Evolutionary conservation across 345 rosid species (phyloP).

Genomic region (Firmiana major): DNA sequence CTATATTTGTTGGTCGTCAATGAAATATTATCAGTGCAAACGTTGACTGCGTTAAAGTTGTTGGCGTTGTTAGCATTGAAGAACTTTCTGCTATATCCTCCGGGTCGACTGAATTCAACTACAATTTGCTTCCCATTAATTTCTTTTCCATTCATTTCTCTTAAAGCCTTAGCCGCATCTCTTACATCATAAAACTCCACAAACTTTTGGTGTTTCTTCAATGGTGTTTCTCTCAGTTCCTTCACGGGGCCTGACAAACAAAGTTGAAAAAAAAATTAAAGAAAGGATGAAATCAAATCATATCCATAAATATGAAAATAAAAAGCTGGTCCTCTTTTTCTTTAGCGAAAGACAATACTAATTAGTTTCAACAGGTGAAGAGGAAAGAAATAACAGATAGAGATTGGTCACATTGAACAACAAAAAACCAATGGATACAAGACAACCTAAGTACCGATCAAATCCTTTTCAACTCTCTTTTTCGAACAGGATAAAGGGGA

Average conservation of each 20-base stretch:
- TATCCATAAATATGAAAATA: neutral
- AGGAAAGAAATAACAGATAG: neutral
- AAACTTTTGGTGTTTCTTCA: slow-evolving; percentile 76
- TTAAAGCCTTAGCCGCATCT: slow-evolving; percentile 71
- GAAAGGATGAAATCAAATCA: neutral
- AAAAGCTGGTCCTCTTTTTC: neutral
- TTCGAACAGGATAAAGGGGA: neutral
- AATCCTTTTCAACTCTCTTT: slow-evolving; percentile 16
- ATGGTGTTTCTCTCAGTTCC: slow-evolving; percentile 86
- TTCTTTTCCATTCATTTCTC: slow-evolving; percentile 64
- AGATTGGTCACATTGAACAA: slow-evolving; percentile 16
- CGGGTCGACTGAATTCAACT: slow-evolving; percentile 87
- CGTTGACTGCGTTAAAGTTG: neutral
- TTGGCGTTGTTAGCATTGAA: slow-evolving; percentile 26
- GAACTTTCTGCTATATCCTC: slow-evolving; percentile 58
- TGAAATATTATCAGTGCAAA: neutral
- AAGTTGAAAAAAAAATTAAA: neutral
- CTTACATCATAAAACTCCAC: slow-evolving; percentile 82
- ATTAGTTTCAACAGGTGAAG: neutral
- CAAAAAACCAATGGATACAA: neutral
- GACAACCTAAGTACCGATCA: slow-evolving; percentile 5
- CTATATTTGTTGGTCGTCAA: neutral
- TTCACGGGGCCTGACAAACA: slow-evolving; percentile 56
- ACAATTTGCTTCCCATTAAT: slow-evolving; percentile 52
- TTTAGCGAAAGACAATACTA: neutral